These are phyloP conservation scores for Perkinsus olseni DNA, from an alignment of 169 alveolate species.

Conservation along the genomic window DNA sequence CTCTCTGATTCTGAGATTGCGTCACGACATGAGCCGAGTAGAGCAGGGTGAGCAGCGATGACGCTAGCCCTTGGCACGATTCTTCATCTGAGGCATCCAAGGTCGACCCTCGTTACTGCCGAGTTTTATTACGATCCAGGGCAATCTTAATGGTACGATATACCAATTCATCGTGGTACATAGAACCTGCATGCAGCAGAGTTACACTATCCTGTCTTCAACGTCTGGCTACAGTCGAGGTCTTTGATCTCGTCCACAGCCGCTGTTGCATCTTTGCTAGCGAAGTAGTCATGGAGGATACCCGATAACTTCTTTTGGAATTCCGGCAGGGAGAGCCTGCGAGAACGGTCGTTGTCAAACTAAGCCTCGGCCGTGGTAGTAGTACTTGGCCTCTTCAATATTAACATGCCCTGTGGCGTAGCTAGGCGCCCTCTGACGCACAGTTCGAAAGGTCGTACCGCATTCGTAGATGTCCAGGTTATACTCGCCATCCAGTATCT, in stretches of 20 bases:
- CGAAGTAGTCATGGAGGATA: background rate
- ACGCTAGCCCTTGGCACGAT: background rate
- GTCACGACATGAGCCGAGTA: background rate
- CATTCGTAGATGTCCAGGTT: background rate
- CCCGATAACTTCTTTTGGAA: background rate
- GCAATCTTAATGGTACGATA: background rate
- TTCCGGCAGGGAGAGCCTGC: background rate
- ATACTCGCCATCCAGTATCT: background rate
- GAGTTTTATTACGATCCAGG: background rate
- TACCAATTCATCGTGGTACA: background rate
- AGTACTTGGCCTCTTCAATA: background rate
- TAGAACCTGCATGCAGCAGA: background rate
- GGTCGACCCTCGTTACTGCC: background rate
- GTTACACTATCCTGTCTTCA: background rate
- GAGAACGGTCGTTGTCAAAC: background rate
- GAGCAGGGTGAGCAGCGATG: background rate
- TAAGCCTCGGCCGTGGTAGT: background rate
- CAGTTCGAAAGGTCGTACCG: background rate
- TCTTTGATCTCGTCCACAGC: background rate
- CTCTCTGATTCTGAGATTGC: background rate
- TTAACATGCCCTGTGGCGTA: background rate
- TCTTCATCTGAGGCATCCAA: background rate
- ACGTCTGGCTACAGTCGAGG: background rate
- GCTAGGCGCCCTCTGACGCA: background rate
- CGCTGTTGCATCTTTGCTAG: background rate